These are phyloP conservation scores for Mimosa bimucronata DNA, from an alignment of 306 rosid genomes.

Conservation along the genomic window DNA sequence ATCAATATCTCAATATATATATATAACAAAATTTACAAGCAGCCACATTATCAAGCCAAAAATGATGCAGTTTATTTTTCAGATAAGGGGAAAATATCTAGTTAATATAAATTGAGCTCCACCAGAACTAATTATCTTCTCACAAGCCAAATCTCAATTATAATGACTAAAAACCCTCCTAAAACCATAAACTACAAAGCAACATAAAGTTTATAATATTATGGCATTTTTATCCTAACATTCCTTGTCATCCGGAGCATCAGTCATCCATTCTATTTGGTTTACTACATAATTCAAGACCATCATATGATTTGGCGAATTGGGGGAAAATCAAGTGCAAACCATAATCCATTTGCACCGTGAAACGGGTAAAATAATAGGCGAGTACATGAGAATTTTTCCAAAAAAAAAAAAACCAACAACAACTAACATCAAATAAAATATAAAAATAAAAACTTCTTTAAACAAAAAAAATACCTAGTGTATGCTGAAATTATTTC, in stretches of 20 bases:
- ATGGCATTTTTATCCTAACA: not conserved
- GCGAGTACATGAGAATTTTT: not conserved
- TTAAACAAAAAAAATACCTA: constrained; percentile 60
- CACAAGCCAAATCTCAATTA: not conserved
- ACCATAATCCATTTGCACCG: not conserved
- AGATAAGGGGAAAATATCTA: not conserved
- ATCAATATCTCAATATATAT: not conserved
- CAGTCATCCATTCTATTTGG: not conserved
- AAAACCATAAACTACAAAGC: not conserved
- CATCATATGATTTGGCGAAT: not conserved
- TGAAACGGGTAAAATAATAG: not conserved
- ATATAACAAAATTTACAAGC: not conserved
- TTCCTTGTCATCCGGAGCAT: not conserved
- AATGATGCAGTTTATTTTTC: not conserved
- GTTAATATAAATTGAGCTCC: constrained; percentile 14
- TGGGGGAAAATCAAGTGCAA: not conserved
- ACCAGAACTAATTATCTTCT: not conserved
- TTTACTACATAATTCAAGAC: not conserved
- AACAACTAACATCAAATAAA: not conserved
- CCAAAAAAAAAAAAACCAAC: not conserved
- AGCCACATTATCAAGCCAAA: not conserved
- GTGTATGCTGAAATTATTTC: constrained; percentile 95
- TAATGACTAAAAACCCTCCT: not conserved
- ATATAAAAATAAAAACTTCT: not conserved
- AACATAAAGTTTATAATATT: not conserved